Evolutionary conservation across 805 yeast genomes (phyloP), one percentile per base, ranked within the genome.

Genomic region (Clavispora vitiphila): DNA sequence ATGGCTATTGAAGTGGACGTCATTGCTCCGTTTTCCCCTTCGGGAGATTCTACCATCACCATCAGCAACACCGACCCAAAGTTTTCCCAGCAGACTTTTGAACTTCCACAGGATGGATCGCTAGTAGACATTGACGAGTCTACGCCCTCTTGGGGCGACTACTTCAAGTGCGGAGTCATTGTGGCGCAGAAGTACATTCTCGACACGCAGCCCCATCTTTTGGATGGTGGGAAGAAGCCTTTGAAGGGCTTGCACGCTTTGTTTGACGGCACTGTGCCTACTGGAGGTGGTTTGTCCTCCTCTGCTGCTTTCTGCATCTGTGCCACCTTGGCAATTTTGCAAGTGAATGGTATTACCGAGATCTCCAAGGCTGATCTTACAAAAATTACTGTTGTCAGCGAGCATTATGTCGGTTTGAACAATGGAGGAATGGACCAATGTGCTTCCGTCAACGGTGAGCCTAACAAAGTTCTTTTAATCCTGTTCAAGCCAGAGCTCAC

Each of bases 361-460:
- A 60, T 81, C 29, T 47, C 76, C 41, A 79, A 80, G 53, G 57
- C 69, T 12, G 80, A 72, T 43, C 65, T 83, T 44, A 78, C 83
- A 15, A 60, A 64, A 40, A 77, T 82, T 39, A 80, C 88, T 5
- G 80, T 78, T 32, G 77, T 75, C 5, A 77, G 81, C 30, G 89
- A 83, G 56, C 86, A 81, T 60, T 77, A 77, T 40, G 78, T 83
- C 27, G 89, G 89, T 26, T 84, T 83, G 39, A 82, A 80, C 57
- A 78, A 82, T 26, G 90, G 89, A n/a, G 88, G 89, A 30, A 77
- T 83, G 84, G 89, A 83, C 56, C 89, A 83, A 61, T 74, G 83
- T 37, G 89, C 88, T 3, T 77, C 84, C 0, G 71, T 83, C 19
- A 81, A 74, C 49, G 88, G 89, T 16, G 78, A 74, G 52, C 63